A percentile compares a stretch with the other conserved stretches of the same genome.
Evolutionary conservation across 768 basidiomycete genomes (phyloP).

Genomic region (Auricularia heimuer): DNA sequence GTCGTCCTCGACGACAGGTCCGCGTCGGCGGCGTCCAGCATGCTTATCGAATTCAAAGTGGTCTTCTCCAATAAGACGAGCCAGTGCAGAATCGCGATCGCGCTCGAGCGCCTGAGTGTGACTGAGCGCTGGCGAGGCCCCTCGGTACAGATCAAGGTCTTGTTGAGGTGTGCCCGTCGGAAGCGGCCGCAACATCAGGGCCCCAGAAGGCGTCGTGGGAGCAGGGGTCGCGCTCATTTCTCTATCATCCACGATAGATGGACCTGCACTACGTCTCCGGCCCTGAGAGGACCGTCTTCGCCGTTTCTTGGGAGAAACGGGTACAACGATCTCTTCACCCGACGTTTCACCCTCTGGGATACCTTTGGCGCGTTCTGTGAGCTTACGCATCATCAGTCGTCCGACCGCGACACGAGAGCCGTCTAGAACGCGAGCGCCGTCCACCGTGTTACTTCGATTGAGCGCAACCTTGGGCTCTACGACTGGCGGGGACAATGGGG

Average conservation of each 20-base stretch:
- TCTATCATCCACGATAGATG: not conserved
- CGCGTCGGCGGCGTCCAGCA: not conserved
- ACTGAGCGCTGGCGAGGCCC: not conserved
- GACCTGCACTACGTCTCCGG: not conserved
- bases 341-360: slow-evolving; percentile 40
- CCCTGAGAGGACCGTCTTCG: not conserved
- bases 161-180: not conserved
- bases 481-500: slow-evolving; percentile 33
- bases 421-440: slow-evolving; percentile 66
- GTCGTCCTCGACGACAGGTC: not conserved
- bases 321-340: slow-evolving; percentile 35
- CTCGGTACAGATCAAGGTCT: not conserved
- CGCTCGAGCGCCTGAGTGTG: not conserved
- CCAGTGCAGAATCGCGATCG: not conserved
- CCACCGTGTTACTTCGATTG: slow-evolving; percentile 71
- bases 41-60: slow-evolving; percentile 1
- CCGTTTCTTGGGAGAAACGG: not conserved
- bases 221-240: not conserved
- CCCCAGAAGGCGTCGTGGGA: not conserved
- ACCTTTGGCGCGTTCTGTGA: slow-evolving; percentile 41
- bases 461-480: slow-evolving; percentile 36
- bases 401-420: slow-evolving; percentile 70
- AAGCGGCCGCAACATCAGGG: not conserved
- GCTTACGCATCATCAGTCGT: slow-evolving; percentile 43
- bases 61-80: not conserved